phyloP scores from a whole-genome alignment of 2,329 filamentous ascomycete species.

The Fusarium chuoi region DNA sequence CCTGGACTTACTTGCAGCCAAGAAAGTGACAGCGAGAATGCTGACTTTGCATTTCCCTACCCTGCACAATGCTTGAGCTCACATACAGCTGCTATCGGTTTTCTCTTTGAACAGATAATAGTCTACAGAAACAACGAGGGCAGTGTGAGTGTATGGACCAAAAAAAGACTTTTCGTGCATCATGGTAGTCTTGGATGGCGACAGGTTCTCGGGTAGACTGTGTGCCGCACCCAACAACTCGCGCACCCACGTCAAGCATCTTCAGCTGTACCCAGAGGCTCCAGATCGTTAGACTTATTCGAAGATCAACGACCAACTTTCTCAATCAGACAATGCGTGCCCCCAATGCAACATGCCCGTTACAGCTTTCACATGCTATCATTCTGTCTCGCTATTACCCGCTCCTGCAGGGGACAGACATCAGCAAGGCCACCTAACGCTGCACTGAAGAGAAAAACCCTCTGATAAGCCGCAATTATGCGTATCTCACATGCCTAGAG shows the following conservation, averaged over 20 bases:
- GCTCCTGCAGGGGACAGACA: constrained; percentile 67
- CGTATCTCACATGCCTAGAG: neutral
- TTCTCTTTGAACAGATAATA: too few relatives aligned
- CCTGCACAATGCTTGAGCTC: too few relatives aligned
- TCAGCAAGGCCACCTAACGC: constrained; percentile 15
- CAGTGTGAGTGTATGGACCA: constrained; percentile 64
- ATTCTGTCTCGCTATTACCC: constrained; percentile 63
- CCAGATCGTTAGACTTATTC: constrained; percentile 37
- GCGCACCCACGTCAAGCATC: constrained; percentile 64
- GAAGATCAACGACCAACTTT: rapidly evolving
- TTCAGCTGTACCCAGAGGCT: constrained; percentile 57
- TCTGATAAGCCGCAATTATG: neutral
- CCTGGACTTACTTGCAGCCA: neutral
- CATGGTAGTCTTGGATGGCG: constrained; percentile 73
- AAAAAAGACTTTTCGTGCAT: constrained; percentile 59
- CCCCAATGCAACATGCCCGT: constrained; percentile 71
- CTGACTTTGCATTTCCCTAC: too few relatives aligned
- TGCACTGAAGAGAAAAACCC: too few relatives aligned
- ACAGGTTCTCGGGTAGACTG: constrained; percentile 74
- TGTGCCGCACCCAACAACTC: constrained; percentile 77
- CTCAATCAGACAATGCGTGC: constrained; percentile 75
- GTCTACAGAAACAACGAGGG: neutral
- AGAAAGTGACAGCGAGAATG: neutral
- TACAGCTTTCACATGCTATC: constrained; percentile 66
- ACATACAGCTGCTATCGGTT: too few relatives aligned